Evolutionary conservation across 129 eudicot genomes (phyloP), one percentile per base, ranked within the genome.

Genomic region (Centella asiatica): DNA sequence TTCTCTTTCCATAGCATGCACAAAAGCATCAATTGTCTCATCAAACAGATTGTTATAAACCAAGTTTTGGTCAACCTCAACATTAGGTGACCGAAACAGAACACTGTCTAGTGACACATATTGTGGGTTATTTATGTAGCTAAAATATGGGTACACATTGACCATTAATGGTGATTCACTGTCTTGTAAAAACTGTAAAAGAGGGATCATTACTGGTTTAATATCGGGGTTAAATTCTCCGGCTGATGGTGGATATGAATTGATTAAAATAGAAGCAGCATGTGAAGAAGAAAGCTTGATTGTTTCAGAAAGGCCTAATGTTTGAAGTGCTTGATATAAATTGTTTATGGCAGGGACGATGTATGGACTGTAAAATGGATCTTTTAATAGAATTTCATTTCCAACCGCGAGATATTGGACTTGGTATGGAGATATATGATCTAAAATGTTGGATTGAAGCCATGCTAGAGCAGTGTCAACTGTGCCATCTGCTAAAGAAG

Each of bases 81-180:
- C 47, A 23, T n/a, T 62, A 19, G 74, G 42, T 6, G 87, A 51
- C 45, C 80, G 66, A 49, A 88, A 88, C 8, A 81, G 57, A 3
- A 80, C 87, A 4, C 69, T 79, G 32, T 88, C 89, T 23, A 84
- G 44, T 14, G 86, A 67, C 10, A 84, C 80, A 25, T 66, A 70
- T 44, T 81, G 54, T 47, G 37, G 67, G 50, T 79, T 77, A 56
- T 70, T 68, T n/a, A 79, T 57, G 79, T 88, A 84, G 58, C 87
- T 81, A 25, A 84, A 84, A 46, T 68, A 88, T 1, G 96, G 94
- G 77, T 88, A 88, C 11, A 84, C 77, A 36, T 88, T 88, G n/a
- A 88, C 80, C 96, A 88, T 84, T 52, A 88, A 72, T 14, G 89
- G 89, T 15, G 87, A 84, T 18, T 76, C 70, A 0, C 79, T 78